Percentiles rank a stretch among this genome's conserved stretches.
Conservation (phyloP, 2,329 filamentous ascomycete genomes). For the Albophoma yamanashiensis region DNA sequence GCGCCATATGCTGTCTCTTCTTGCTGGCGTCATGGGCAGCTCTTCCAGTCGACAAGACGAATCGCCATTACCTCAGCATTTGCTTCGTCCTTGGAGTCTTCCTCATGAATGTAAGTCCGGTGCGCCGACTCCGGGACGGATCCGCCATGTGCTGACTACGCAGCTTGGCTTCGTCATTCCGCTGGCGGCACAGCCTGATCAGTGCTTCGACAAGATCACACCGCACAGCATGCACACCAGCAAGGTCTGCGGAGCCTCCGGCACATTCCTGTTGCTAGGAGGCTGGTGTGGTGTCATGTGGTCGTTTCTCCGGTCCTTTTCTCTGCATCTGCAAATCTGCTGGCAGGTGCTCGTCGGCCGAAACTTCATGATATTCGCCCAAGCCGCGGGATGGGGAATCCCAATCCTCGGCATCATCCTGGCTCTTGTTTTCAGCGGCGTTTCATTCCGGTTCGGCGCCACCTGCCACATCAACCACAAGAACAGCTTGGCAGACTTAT, state of each 20-base stretch:
- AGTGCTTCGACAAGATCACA: slow-evolving; percentile 86
- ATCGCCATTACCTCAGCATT: slow-evolving; percentile 86
- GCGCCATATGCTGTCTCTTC: slow-evolving; percentile 62
- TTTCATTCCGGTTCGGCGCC: slow-evolving; percentile 85
- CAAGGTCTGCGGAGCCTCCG: slow-evolving; percentile 76
- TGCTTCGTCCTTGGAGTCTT: slow-evolving; percentile 68
- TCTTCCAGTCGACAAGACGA: slow-evolving; percentile 79
- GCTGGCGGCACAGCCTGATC: slow-evolving; percentile 62
- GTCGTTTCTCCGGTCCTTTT: slow-evolving; percentile 82
- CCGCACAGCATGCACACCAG: slow-evolving; percentile 84
- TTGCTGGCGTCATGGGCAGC: slow-evolving; percentile 69
- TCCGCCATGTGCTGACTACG: slow-evolving; percentile 8
- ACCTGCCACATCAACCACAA: slow-evolving; percentile 92
- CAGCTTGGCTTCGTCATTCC: slow-evolving; percentile 88
- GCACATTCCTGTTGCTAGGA: slow-evolving; percentile 74
- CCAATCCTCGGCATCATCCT: slow-evolving; percentile 65
- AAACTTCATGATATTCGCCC: slow-evolving; percentile 79
- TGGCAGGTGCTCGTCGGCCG: slow-evolving; percentile 88
- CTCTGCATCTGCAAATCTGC: slow-evolving; percentile 93
- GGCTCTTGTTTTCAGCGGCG: slow-evolving; percentile 75
- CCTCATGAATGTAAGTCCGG: slow-evolving; percentile 62
- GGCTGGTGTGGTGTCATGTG: slow-evolving; percentile 80
- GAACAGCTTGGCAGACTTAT: slow-evolving; percentile 74
- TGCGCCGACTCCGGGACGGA: background rate
- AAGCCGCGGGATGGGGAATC: slow-evolving; percentile 74